A percentile compares a stretch with the other conserved stretches of the same genome.
These are phyloP conservation scores for Nicotiana otophora DNA, from an alignment of 257 asterid genomes.

Conservation along the genomic window DNA sequence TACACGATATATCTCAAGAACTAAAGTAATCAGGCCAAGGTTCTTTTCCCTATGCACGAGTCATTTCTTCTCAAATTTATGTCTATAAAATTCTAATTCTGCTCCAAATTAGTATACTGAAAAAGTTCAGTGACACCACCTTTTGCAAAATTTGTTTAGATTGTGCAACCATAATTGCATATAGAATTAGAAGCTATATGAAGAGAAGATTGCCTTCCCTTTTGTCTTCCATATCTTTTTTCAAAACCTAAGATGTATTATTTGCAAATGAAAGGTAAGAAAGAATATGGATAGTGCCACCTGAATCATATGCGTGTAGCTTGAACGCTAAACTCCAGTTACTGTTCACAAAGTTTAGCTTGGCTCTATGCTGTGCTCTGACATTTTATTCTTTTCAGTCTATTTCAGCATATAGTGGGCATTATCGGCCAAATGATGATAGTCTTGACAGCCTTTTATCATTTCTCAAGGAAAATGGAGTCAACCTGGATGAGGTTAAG, in stretches of 20 bases:
- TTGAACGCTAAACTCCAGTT: background rate
- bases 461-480: conserved; percentile 67
- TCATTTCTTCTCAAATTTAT: background rate
- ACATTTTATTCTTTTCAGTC: conserved; percentile 35
- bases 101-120: background rate
- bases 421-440: conserved; percentile 89
- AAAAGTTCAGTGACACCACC: background rate
- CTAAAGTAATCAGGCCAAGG: no score
- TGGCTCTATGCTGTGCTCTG: conserved; percentile 4
- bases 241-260: background rate
- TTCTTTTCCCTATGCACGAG: no score
- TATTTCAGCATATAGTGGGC: conserved; percentile 95
- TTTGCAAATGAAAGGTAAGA: background rate
- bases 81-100: background rate
- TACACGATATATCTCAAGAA: no score
- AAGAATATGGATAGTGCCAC: background rate
- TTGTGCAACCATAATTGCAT: background rate
- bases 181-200: background rate
- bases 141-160: background rate
- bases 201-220: background rate
- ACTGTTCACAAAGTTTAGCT: background rate
- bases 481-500: conserved; percentile 59
- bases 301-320: background rate
- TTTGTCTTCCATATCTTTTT: background rate
- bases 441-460: conserved; percentile 57